Evolutionary conservation across 306 rosid genomes (phyloP).

Genomic region (Abrus precatorius): DNA sequence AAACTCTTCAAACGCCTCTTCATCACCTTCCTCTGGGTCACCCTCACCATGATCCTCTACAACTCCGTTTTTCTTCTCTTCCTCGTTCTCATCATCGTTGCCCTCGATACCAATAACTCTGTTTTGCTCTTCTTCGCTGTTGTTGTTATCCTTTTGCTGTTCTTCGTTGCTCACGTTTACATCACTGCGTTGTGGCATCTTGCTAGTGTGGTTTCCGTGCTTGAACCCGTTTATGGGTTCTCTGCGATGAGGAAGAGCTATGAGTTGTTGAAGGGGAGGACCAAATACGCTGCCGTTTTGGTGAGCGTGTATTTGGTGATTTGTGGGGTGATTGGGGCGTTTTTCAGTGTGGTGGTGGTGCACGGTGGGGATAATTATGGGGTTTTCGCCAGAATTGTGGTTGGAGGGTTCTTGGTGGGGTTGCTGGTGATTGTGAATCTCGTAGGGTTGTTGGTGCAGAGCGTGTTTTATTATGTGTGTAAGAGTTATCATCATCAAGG

Average conservation of each 20-base stretch:
- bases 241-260: constrained; percentile 92
- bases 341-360: constrained; percentile 79
- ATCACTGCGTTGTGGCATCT: constrained; percentile 93
- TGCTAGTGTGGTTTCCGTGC: constrained; percentile 91
- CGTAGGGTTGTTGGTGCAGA: constrained; percentile 87
- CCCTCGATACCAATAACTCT: constrained; percentile 61
- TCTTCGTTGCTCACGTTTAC: constrained; percentile 77
- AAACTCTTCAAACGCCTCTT: constrained; percentile 85
- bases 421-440: constrained; percentile 87
- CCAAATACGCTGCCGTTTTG: constrained; percentile 60
- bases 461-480: constrained; percentile 94
- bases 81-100: constrained; percentile 61
- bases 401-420: constrained; percentile 89
- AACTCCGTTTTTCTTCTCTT: constrained; percentile 62
- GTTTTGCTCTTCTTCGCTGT: constrained; percentile 51
- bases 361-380: constrained; percentile 70
- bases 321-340: constrained; percentile 62
- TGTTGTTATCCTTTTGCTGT: constrained; percentile 53
- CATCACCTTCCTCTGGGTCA: constrained; percentile 83
- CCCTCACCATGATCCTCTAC: constrained; percentile 77
- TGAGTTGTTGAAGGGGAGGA: constrained; percentile 78
- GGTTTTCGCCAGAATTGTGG: constrained; percentile 73
- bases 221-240: constrained; percentile 80
- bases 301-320: constrained; percentile 64
- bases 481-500: constrained; percentile 94